A percentile compares a stretch with the other conserved stretches of the same genome.
Conservation (phyloP, 2,329 filamentous ascomycete species). For the Helminthosporium solani region DNA sequence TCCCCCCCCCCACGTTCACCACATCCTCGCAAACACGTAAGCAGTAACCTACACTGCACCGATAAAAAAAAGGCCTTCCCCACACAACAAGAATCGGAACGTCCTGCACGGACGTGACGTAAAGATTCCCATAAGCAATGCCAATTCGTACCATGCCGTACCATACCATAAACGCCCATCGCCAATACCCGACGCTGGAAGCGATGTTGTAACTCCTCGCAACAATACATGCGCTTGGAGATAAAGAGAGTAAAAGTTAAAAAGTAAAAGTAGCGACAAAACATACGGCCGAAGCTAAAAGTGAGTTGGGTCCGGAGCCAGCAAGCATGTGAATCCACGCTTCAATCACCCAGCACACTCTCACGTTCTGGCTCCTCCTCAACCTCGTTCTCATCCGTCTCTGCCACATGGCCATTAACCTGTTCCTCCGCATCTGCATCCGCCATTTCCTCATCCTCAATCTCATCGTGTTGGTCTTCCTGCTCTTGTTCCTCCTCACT, state of each 20-base stretch:
- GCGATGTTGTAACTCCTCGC: too few relatives aligned
- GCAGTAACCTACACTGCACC: too few relatives aligned
- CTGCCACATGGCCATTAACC: slow-evolving; percentile 42
- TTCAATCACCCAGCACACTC: slow-evolving; percentile 46
- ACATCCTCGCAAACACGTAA: too few relatives aligned
- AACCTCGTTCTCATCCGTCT: slow-evolving; percentile 34
- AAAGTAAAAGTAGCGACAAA: not conserved
- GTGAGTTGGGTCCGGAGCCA: not conserved
- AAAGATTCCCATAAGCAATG: too few relatives aligned
- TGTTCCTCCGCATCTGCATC: slow-evolving; percentile 44
- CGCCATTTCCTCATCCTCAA: slow-evolving; percentile 46
- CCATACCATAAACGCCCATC: too few relatives aligned
- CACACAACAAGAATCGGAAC: too few relatives aligned
- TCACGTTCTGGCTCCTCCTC: slow-evolving; percentile 46
- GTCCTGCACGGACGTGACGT: too few relatives aligned
- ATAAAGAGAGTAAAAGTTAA: not conserved
- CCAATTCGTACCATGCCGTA: too few relatives aligned
- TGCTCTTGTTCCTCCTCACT: slow-evolving; percentile 18
- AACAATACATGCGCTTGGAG: not conserved
- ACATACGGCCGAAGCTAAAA: not conserved
- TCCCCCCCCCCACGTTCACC: too few relatives aligned
- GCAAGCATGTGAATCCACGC: not conserved
- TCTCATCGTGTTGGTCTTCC: slow-evolving; percentile 36
- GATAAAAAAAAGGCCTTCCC: too few relatives aligned
- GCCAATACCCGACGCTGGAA: too few relatives aligned